These are phyloP conservation scores for Sanguinoderma infundibulare DNA, from an alignment of 1,284 basidiomycete genomes.

Conservation along the genomic window DNA sequence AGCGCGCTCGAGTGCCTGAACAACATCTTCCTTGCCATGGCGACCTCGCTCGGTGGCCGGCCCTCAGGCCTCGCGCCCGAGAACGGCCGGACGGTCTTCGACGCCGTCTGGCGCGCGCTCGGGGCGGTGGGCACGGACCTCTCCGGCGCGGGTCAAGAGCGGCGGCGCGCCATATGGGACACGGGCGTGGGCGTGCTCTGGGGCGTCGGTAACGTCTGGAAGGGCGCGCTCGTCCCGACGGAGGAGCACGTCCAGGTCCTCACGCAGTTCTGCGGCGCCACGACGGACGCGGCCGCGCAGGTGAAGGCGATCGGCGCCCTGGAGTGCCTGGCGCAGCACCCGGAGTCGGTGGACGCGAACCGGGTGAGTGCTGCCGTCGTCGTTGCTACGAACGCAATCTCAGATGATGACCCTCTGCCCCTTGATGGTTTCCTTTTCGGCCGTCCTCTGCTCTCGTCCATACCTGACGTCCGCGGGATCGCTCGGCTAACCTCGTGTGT, in stretches of 20 bases:
- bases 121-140: constrained; percentile 63
- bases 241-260: constrained; percentile 69
- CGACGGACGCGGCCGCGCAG: constrained; percentile 57
- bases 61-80: constrained; percentile 50
- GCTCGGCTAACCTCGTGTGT: constrained; percentile 9
- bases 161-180: constrained; percentile 72
- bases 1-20: constrained; percentile 90
- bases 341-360: constrained; percentile 70
- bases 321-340: constrained; percentile 78
- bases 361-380: constrained; percentile 51
- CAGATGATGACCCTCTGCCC: not conserved
- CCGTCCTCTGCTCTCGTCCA: not conserved
- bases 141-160: constrained; percentile 61
- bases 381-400: constrained; percentile 5
- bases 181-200: constrained; percentile 80
- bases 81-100: constrained; percentile 61
- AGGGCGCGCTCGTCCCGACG: constrained; percentile 57
- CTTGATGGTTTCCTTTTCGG: constrained; percentile 1
- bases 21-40: constrained; percentile 84
- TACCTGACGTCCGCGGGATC: no score
- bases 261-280: constrained; percentile 65
- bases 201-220: constrained; percentile 74
- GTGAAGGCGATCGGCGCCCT: constrained; percentile 85
- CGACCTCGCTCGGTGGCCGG: constrained; percentile 36
- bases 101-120: constrained; percentile 60